Evolutionary conservation across 2,329 filamentous ascomycete genomes (phyloP).

Genomic region (Monosporascus ibericus): DNA sequence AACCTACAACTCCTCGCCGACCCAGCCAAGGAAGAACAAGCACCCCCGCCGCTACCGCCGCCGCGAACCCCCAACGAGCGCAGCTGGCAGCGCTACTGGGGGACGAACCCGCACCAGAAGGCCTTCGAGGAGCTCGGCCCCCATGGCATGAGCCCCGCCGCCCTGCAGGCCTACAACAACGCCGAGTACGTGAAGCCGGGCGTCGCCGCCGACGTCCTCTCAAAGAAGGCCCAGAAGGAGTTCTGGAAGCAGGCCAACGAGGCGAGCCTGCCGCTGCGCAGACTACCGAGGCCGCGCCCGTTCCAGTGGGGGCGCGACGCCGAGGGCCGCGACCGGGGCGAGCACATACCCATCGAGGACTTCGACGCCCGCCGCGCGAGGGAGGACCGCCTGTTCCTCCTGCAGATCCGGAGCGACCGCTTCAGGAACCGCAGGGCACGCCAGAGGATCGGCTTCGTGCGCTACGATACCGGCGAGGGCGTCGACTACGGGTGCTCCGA

Average conservation of each 20-base stretch:
- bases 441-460: constrained; percentile 1
- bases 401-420: constrained; percentile 37
- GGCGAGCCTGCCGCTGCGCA: constrained; percentile 42
- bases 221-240: constrained; percentile 48
- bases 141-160: constrained; percentile 38
- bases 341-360: constrained; percentile 38
- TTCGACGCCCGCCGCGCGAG: constrained; percentile 37
- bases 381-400: constrained; percentile 35
- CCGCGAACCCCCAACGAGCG: constrained; percentile 44
- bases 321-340: constrained; percentile 41
- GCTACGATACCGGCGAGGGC: not conserved
- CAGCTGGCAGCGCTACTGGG: constrained; percentile 40
- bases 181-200: constrained; percentile 38
- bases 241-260: constrained; percentile 53
- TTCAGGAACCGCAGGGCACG: constrained; percentile 36
- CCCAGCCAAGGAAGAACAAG: constrained; percentile 14
- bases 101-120: constrained; percentile 43
- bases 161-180: constrained; percentile 44
- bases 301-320: constrained; percentile 45
- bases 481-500: constrained; percentile 16
- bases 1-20: not conserved
- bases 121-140: constrained; percentile 39
- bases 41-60: constrained; percentile 24
- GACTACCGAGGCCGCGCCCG: constrained; percentile 25
- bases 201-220: constrained; percentile 22